Evolutionary conservation across 169 alveolate species (phyloP).

Genomic region (Theileria orientalis): DNA sequence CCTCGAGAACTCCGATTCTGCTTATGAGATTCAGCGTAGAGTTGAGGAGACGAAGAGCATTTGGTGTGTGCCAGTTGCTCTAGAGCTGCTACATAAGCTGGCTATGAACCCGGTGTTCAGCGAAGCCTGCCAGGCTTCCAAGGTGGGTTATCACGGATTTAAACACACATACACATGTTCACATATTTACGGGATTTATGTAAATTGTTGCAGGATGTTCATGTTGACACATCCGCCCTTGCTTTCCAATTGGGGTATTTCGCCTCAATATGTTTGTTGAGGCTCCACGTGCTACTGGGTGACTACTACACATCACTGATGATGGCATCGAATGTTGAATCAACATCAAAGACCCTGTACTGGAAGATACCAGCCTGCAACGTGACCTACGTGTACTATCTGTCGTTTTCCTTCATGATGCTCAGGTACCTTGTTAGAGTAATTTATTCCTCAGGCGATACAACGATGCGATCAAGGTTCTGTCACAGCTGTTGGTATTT

Average conservation of each 20-base stretch:
- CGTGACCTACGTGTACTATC: slow-evolving; percentile 71
- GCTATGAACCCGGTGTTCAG: slow-evolving; percentile 52
- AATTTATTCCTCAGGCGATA: slow-evolving; percentile 65
- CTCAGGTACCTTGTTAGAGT: slow-evolving; percentile 29
- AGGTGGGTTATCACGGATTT: not conserved
- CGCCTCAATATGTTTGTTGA: slow-evolving; percentile 69
- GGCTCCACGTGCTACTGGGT: slow-evolving; percentile 77
- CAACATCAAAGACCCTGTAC: slow-evolving; percentile 70
- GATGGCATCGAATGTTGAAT: slow-evolving; percentile 67
- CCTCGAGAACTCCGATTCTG: not conserved
- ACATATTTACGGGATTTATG: not conserved
- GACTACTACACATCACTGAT: slow-evolving; percentile 77
- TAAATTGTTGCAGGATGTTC: not conserved
- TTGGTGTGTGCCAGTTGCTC: slow-evolving; percentile 66
- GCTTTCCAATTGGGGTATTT: slow-evolving; percentile 72
- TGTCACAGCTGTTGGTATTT: slow-evolving; percentile 74
- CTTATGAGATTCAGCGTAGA: slow-evolving; percentile 8
- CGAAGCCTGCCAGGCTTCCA: slow-evolving; percentile 20
- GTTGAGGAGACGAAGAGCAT: slow-evolving; percentile 28
- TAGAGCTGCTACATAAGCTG: slow-evolving; percentile 54
- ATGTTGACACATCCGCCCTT: slow-evolving; percentile 18
- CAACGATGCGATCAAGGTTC: slow-evolving; percentile 71
- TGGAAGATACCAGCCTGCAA: slow-evolving; percentile 83
- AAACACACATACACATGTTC: not conserved
- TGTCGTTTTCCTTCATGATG: slow-evolving; percentile 83